These are phyloP conservation scores for Herpetomonas samuelpessoai DNA, from an alignment of 208 protist species.

Conservation along the genomic window DNA sequence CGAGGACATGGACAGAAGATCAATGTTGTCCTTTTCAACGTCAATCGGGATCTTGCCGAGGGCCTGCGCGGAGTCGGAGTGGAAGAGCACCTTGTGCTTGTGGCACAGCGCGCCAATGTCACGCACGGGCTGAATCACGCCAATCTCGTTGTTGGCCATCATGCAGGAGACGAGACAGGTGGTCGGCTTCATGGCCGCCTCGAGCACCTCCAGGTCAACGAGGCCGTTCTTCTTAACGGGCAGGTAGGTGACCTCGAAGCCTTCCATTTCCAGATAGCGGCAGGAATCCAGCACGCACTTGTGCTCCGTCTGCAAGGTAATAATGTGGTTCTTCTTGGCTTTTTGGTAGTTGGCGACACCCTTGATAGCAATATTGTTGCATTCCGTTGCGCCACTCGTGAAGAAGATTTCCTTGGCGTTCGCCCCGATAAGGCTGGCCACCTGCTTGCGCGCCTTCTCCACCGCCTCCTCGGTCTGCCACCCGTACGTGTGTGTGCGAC, in stretches of 20 bases:
- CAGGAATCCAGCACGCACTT: slow-evolving; percentile 99
- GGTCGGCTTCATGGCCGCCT: slow-evolving; percentile 90
- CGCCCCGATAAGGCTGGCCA: slow-evolving; percentile 92
- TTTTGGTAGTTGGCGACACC: slow-evolving; percentile 97
- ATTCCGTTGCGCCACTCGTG: slow-evolving; percentile 99
- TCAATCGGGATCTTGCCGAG: slow-evolving; percentile 98
- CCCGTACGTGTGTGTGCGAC: slow-evolving; percentile 97
- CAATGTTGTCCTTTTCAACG: slow-evolving; percentile 96
- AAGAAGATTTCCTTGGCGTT: slow-evolving; percentile 99
- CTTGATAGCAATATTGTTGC: slow-evolving; percentile 99
- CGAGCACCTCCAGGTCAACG: slow-evolving; percentile 93
- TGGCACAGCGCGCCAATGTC: slow-evolving; percentile 97
- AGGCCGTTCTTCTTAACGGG: slow-evolving; percentile 97
- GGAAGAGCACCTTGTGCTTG: slow-evolving; percentile 96
- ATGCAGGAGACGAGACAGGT: slow-evolving; percentile 98
- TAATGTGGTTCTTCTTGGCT: slow-evolving; percentile 97
- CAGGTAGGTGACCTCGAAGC: slow-evolving; percentile 97
- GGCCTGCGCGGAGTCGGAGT: slow-evolving; percentile 97
- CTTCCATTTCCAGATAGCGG: slow-evolving; percentile 94
- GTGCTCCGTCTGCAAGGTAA: slow-evolving; percentile 98
- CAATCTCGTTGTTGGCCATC: slow-evolving; percentile 99
- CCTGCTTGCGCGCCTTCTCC: slow-evolving; percentile 93
- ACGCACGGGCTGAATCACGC: slow-evolving; percentile 96
- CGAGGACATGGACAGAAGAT: slow-evolving; percentile 97
- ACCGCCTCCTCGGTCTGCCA: slow-evolving; percentile 95